Percentiles rank a stretch among this genome's conserved stretches.
phyloP scores from a whole-genome alignment of 768 basidiomycete genomes.

The Trametes maxima region DNA sequence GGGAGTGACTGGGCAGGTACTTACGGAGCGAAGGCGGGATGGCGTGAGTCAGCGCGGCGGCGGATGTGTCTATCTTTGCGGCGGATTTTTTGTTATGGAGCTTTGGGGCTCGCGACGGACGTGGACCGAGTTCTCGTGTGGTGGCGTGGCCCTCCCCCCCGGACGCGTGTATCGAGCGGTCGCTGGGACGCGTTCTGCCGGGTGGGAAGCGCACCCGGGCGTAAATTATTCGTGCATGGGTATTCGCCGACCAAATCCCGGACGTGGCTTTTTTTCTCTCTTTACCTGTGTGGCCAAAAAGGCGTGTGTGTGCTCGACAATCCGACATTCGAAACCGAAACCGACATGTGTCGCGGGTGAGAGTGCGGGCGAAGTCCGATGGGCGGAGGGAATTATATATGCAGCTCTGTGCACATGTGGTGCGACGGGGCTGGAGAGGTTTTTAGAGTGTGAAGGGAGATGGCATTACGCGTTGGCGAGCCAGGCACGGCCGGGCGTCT shows the following conservation, averaged over 20 bases:
- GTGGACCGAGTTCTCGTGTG: no score
- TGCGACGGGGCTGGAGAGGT: constrained; percentile 1
- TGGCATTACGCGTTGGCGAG: constrained; percentile 8
- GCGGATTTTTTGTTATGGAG: not conserved
- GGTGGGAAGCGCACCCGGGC: not conserved
- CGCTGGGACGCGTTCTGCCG: not conserved
- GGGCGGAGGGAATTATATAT: not conserved
- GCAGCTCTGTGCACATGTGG: not conserved
- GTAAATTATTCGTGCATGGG: not conserved
- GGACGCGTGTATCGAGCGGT: not conserved
- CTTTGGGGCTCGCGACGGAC: not conserved
- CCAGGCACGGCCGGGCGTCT: constrained; percentile 11
- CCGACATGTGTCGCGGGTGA: not conserved
- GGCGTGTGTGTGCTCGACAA: not conserved
- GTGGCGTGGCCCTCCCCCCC: no score
- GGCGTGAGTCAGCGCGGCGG: not conserved
- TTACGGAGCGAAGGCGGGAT: not conserved
- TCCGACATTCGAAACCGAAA: not conserved
- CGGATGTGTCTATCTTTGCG: not conserved
- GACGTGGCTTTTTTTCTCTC: not conserved
- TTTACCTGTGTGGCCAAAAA: not conserved
- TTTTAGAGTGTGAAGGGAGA: constrained; percentile 21
- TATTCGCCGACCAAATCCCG: not conserved
- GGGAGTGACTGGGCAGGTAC: constrained; percentile 1
- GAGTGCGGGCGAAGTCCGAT: constrained; percentile 3